Evolutionary conservation across 2,329 filamentous ascomycete genomes (phyloP).

Genomic region (Chaetoscypha palmicola): DNA sequence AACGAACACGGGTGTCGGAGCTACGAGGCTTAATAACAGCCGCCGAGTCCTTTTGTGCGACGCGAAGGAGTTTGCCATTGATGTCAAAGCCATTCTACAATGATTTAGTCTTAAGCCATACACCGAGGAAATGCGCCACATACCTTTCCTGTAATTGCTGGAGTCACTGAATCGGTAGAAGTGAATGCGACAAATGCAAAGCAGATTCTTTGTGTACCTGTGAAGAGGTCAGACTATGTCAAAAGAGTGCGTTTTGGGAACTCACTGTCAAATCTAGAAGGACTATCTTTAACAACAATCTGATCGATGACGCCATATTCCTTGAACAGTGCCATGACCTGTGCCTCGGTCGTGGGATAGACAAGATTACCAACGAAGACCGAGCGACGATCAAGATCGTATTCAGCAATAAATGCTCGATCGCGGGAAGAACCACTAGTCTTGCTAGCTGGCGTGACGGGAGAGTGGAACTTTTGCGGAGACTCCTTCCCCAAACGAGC

Average conservation of each 20-base stretch:
- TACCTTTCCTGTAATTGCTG: constrained; percentile 23
- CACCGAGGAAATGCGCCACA: not conserved
- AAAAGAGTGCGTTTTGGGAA: not conserved
- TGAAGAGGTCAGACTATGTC: constrained; percentile 11
- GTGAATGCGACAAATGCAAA: constrained; percentile 33
- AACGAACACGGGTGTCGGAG: constrained; percentile 6
- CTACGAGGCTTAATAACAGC: constrained; percentile 6
- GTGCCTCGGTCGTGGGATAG: constrained; percentile 30
- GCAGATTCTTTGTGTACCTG: constrained; percentile 27
- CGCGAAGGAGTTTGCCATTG: constrained; percentile 23
- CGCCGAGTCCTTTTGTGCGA: constrained; percentile 29
- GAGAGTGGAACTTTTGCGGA: no score
- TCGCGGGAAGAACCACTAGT: constrained; percentile 8
- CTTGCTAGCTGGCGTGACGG: constrained; percentile 2
- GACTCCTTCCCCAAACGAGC: constrained; percentile 24
- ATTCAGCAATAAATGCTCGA: constrained; percentile 30
- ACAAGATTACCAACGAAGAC: constrained; percentile 44
- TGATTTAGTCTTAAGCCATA: not conserved
- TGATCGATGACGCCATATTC: constrained; percentile 34
- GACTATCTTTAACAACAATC: constrained; percentile 28
- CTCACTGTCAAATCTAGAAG: constrained; percentile 28
- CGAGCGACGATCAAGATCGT: constrained; percentile 40
- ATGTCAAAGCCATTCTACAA: constrained; percentile 21
- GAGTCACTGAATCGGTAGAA: constrained; percentile 17
- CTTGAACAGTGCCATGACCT: constrained; percentile 34